Evolutionary conservation across 202 grass and related monocot species (phyloP), one percentile per base, ranked within the genome.

Genomic region (Panicum virgatum): DNA sequence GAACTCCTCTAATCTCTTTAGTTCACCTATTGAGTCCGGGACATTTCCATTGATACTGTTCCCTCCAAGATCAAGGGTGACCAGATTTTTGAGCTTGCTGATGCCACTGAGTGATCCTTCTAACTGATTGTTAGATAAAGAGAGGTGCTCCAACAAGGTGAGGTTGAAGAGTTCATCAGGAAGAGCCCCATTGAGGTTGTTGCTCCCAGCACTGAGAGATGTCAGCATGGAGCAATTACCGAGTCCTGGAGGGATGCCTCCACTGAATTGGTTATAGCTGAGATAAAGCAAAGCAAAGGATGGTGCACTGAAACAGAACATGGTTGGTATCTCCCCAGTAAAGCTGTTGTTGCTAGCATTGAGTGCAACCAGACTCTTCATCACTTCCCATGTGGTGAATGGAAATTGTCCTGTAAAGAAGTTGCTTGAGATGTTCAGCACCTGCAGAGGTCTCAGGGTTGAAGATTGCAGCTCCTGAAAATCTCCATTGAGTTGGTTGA

Each of bases 331-430:
- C 57, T 44, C 18, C 1, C 86, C 86, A 3, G 23, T 80, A 23
- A 92, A 92, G 78, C 86, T 88, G 37, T 91, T 91, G 30, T 82
- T 85, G 70, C 77, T 91, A n/a, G 43, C 67, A 18, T 92, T 86
- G 23, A 88, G 79, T 8, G 38, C 79, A 47, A 82, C 64, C 23
- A 89, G 44, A 39, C 30, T 82, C 29, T 37, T 62, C 29, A 13
- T 82, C 40, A 16, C 66, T 29, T 73, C 54, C 63, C 54, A 79
- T n/a, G 20, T 72, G 76, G 69, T 50, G 26, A 56, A 38, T 42
- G 83, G 90, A 80, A 92, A 78, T n/a, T 13, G 18, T 18, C 84
- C 90, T 47, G 29, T 72, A 77, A 76, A 75, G 20, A 87, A 93
- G 65, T 93, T 93, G 74, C 79, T 84, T 12, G 90, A 89, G 56